Conservation (phyloP, 2,329 filamentous ascomycete genomes). For the Arthrobotrys conoides region DNA sequence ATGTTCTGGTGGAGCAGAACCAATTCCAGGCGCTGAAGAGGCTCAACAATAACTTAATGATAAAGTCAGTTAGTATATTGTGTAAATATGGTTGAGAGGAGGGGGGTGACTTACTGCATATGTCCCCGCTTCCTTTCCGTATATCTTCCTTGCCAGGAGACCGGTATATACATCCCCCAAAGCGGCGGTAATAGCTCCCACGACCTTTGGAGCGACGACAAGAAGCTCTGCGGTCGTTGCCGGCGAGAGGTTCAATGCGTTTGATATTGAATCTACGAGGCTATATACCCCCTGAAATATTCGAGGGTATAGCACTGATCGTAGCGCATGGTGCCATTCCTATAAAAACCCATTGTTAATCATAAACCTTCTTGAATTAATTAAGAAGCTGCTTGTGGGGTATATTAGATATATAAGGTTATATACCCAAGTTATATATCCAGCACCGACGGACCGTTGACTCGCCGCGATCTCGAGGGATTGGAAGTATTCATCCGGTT, state of each 20-base stretch:
- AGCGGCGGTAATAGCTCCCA: slow-evolving; percentile 84
- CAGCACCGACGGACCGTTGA: slow-evolving; percentile 79
- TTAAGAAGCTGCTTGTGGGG: too few species aligned
- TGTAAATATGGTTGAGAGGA: not conserved
- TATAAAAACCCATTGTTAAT: slow-evolving; percentile 66
- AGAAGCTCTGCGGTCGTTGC: slow-evolving; percentile 76
- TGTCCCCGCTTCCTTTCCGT: slow-evolving; percentile 77
- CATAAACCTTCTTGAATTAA: too few species aligned
- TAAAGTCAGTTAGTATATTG: not conserved
- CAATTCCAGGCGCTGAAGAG: slow-evolving; percentile 91
- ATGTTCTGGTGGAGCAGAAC: slow-evolving; percentile 92
- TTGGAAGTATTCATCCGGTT: slow-evolving; percentile 98
- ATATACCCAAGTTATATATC: slow-evolving; percentile 94
- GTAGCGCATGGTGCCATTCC: slow-evolving; percentile 92
- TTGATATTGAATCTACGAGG: slow-evolving; percentile 73
- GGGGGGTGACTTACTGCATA: slow-evolving; percentile 75
- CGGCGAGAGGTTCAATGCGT: slow-evolving; percentile 71
- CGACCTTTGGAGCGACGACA: slow-evolving; percentile 78
- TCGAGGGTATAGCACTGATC: slow-evolving; percentile 91
- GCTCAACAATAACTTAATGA: slow-evolving; percentile 77
- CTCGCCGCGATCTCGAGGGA: slow-evolving; percentile 94
- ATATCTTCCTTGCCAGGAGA: slow-evolving; percentile 81
- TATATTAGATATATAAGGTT: not conserved
- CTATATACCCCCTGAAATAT: slow-evolving; percentile 85
- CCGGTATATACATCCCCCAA: slow-evolving; percentile 88